phyloP scores from a whole-genome alignment of 768 basidiomycete genomes.

The Piloderma croceum region DNA sequence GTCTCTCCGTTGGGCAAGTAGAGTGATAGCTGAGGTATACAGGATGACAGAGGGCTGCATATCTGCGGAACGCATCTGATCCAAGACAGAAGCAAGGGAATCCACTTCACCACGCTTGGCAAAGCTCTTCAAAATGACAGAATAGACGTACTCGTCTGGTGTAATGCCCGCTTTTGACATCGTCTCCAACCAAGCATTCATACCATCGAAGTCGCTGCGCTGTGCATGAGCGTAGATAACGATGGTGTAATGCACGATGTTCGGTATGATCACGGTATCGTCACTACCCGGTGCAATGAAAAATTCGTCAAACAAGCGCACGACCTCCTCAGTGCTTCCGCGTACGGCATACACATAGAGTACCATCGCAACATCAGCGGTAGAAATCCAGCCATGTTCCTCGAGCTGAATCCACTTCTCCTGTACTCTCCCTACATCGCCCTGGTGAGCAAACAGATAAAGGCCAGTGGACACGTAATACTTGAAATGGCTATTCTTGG shows the following conservation, averaged over 20 bases:
- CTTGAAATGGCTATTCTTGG: slow-evolving; percentile 9
- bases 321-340: slow-evolving; percentile 36
- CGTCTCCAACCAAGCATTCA: slow-evolving; percentile 49
- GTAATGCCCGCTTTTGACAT: slow-evolving; percentile 43
- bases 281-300: slow-evolving; percentile 34
- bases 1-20: slow-evolving; percentile 60
- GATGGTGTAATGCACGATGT: slow-evolving; percentile 46
- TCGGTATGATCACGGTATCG: slow-evolving; percentile 36
- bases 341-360: slow-evolving; percentile 52
- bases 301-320: slow-evolving; percentile 47
- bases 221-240: slow-evolving; percentile 52
- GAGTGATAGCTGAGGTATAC: slow-evolving; percentile 65
- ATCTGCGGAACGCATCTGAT: slow-evolving; percentile 54
- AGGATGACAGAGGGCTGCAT: slow-evolving; percentile 43
- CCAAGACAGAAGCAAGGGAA: slow-evolving; percentile 43
- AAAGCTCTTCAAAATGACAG: slow-evolving; percentile 54
- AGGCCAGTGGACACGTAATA: slow-evolving; percentile 42
- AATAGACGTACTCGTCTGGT: slow-evolving; percentile 55
- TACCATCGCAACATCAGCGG: slow-evolving; percentile 36
- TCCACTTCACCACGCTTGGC: slow-evolving; percentile 50
- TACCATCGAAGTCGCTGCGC: slow-evolving; percentile 39
- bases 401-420: slow-evolving; percentile 35
- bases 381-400: slow-evolving; percentile 20
- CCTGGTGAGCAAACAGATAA: slow-evolving; percentile 47
- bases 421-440: slow-evolving; percentile 40